A percentile compares a stretch with the other conserved stretches of the same genome.
Evolutionary conservation across 441 rosid species (phyloP).

Genomic region (Jatropha podagrica): DNA sequence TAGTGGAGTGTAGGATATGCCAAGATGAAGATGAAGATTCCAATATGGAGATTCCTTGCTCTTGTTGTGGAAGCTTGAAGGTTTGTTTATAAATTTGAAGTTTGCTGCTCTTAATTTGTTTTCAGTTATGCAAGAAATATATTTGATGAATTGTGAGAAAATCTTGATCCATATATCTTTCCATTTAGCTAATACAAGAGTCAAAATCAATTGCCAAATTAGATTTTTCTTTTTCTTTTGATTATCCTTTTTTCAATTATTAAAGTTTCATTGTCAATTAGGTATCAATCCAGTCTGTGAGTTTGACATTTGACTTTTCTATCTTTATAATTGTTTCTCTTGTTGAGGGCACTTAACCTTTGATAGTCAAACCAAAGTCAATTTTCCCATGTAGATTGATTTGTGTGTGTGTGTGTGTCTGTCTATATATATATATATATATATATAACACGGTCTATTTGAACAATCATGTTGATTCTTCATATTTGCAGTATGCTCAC

Average conservation of each 20-base stretch:
- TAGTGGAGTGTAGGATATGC: constrained; percentile 91
- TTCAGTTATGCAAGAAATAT: not conserved
- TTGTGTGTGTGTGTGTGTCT: no score
- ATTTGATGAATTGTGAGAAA: constrained; percentile 3
- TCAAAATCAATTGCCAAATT: not conserved
- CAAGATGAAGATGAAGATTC: constrained; percentile 87
- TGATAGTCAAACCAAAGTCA: not conserved
- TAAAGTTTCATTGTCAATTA: constrained; percentile 12
- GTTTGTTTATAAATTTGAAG: constrained; percentile 33
- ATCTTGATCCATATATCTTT: not conserved
- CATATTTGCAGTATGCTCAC: constrained; percentile 70
- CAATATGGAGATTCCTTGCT: constrained; percentile 93
- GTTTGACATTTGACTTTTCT: constrained; percentile 15
- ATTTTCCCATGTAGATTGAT: not conserved
- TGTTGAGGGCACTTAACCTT: not conserved
- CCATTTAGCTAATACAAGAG: not conserved
- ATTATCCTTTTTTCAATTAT: not conserved
- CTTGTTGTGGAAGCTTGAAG: constrained; percentile 94
- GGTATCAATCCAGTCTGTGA: constrained; percentile 6
- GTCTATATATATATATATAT: no score
- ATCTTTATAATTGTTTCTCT: not conserved
- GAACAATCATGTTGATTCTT: not conserved
- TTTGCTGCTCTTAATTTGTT: not conserved
- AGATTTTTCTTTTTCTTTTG: not conserved
- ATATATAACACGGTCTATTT: not conserved